Conservation (phyloP, 1,284 basidiomycete species). For the Irpex sp. region DNA sequence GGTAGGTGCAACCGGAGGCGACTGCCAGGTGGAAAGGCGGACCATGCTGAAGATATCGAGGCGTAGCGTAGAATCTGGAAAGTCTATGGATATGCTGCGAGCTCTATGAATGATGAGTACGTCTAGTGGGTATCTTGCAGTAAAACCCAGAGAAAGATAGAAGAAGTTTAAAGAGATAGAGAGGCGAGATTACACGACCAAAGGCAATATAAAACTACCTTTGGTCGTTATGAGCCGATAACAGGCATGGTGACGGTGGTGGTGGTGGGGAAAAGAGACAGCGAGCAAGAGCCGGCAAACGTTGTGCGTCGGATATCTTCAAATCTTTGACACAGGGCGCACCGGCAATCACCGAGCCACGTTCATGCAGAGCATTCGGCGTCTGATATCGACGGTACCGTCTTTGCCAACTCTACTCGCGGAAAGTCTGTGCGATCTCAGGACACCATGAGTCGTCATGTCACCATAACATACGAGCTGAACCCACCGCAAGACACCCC, state of each 20-base stretch:
- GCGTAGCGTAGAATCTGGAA: neutral
- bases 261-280: constrained; percentile 6
- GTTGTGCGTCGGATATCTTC: neutral
- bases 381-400: neutral
- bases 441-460: constrained; percentile 29
- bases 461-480: constrained; percentile 50
- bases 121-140: constrained; percentile 28
- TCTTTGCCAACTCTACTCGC: neutral
- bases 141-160: constrained; percentile 9
- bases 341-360: constrained; percentile 1
- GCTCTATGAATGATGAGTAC: neutral
- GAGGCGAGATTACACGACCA: constrained; percentile 12
- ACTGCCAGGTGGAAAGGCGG: neutral
- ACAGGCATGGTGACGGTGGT: constrained; percentile 29
- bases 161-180: constrained; percentile 9
- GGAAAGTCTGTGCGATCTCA: no score
- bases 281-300: constrained; percentile 1
- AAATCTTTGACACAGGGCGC: constrained; percentile 3
- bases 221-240: constrained; percentile 31
- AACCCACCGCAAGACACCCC: constrained; percentile 38
- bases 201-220: constrained; percentile 21
- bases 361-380: neutral
- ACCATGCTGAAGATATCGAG: neutral
- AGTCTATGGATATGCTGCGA: neutral
- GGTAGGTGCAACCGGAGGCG: constrained; percentile 32